Conservation (phyloP, 2,329 filamentous ascomycete species). For the Celoporthe dispersa region DNA sequence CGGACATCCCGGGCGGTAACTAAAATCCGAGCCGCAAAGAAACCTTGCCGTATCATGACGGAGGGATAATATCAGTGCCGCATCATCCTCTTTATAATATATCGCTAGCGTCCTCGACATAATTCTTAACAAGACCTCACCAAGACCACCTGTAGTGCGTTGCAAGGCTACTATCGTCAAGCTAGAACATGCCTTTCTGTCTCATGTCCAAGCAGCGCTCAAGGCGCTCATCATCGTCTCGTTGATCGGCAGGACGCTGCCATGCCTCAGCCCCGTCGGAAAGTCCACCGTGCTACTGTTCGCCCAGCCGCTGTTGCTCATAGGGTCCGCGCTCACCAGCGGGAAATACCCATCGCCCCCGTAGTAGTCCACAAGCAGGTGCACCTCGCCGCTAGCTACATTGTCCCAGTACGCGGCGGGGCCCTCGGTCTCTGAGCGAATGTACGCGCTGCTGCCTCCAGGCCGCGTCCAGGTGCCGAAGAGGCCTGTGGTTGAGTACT, state of each 20-base stretch:
- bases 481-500: conserved; percentile 52
- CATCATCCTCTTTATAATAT: background rate
- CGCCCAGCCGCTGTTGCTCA: conserved; percentile 49
- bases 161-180: background rate
- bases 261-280: conserved; percentile 55
- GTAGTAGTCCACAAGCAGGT: conserved; percentile 56
- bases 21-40: background rate
- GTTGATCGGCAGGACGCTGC: conserved; percentile 54
- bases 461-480: conserved; percentile 57
- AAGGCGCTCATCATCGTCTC: conserved; percentile 48
- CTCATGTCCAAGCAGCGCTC: conserved; percentile 41
- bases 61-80: background rate
- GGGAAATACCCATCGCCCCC: conserved; percentile 53
- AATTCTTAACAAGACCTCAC: background rate
- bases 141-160: background rate
- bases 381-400: conserved; percentile 42
- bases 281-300: conserved; percentile 47
- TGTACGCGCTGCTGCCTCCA: conserved; percentile 47
- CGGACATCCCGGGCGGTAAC: conserved; percentile 33
- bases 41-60: background rate
- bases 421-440: conserved; percentile 49
- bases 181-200: background rate
- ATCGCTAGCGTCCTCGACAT: conserved; percentile 1
- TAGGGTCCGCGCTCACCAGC: conserved; percentile 50
- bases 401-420: conserved; percentile 52